A percentile compares a stretch with the other conserved stretches of the same genome.
These are phyloP conservation scores for Hemisphaericaspora subhashii DNA, from an alignment of 1,139 yeast genomes.

Conservation along the genomic window DNA sequence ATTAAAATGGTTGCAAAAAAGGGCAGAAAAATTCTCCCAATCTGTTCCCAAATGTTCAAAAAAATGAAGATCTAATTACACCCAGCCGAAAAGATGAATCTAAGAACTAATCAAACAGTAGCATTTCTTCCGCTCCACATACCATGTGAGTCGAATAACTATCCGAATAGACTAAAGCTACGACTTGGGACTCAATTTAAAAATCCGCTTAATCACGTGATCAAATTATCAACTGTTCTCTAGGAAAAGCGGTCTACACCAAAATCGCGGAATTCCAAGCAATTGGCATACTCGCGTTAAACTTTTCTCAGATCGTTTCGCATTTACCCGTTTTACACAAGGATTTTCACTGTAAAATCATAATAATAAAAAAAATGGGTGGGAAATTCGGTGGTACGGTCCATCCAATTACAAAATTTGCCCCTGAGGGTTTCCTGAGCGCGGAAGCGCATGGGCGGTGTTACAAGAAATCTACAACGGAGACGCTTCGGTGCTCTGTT, in stretches of 20 bases:
- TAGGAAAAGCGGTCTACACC: not conserved
- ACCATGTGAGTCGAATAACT: not conserved
- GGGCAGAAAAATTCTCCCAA: too few relatives aligned
- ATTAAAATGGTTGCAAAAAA: too few relatives aligned
- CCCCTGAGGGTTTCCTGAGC: conserved; percentile 68
- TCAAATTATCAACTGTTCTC: too few relatives aligned
- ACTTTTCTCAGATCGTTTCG: conserved; percentile 55
- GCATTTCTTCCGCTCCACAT: too few relatives aligned
- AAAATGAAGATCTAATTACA: too few relatives aligned
- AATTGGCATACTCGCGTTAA: conserved; percentile 30
- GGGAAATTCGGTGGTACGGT: conserved; percentile 84
- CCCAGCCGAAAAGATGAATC: too few relatives aligned
- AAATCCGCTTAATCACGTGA: conserved; percentile 3
- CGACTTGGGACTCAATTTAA: not conserved
- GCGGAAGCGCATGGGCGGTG: conserved; percentile 72
- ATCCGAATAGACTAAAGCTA: not conserved
- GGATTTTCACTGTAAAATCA: conserved; percentile 14
- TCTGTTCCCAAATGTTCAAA: too few relatives aligned
- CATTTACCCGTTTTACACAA: conserved; percentile 67
- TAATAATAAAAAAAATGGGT: conserved; percentile 46
- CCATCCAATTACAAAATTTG: conserved; percentile 43
- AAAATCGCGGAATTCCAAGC: conserved; percentile 8
- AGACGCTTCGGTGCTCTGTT: conserved; percentile 21
- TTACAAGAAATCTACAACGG: conserved; percentile 59
- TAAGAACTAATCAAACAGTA: too few relatives aligned